Evolutionary conservation across 2,329 filamentous ascomycete species (phyloP).

Genomic region (Phialophora verrucosa): DNA sequence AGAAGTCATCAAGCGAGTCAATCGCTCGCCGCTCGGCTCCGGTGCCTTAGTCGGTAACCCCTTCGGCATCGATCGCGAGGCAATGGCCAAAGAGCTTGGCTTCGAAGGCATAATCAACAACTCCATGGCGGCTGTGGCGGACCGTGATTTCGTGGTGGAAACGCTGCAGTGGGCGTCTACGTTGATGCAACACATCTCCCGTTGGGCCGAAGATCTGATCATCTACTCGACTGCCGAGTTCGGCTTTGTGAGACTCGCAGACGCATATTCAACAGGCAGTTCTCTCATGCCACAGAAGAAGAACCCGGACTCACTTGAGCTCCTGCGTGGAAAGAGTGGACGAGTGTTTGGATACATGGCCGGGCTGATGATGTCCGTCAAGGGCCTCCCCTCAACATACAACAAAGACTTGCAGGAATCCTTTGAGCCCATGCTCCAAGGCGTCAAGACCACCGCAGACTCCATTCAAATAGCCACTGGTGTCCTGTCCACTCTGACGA

Average conservation of each 20-base stretch:
- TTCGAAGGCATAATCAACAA: conserved; percentile 75
- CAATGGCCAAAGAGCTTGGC: conserved; percentile 78
- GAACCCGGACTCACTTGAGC: conserved; percentile 75
- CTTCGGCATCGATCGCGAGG: conserved; percentile 79
- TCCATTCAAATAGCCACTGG: conserved; percentile 83
- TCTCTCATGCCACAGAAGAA: conserved; percentile 85
- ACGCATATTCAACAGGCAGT: conserved; percentile 79
- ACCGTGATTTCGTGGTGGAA: conserved; percentile 63
- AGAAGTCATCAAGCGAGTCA: conserved; percentile 75
- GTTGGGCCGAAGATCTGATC: conserved; percentile 86
- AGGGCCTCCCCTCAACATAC: conserved; percentile 80
- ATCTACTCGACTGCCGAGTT: conserved; percentile 80
- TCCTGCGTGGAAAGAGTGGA: conserved; percentile 78
- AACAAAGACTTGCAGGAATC: conserved; percentile 93
- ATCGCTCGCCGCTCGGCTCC: conserved; percentile 71
- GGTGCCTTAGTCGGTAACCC: conserved; percentile 82
- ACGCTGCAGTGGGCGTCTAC: conserved; percentile 79
- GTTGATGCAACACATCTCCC: conserved; percentile 78
- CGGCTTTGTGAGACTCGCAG: conserved; percentile 74
- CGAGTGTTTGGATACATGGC: conserved; percentile 81
- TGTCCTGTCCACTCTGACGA: conserved; percentile 73
- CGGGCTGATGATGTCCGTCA: conserved; percentile 76
- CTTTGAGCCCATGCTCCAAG: conserved; percentile 83
- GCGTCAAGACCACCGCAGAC: conserved; percentile 76
- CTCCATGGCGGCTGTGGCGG: conserved; percentile 76